Conservation (phyloP, 129 eudicot genomes). For the Chrysanthemum seticuspe region DNA sequence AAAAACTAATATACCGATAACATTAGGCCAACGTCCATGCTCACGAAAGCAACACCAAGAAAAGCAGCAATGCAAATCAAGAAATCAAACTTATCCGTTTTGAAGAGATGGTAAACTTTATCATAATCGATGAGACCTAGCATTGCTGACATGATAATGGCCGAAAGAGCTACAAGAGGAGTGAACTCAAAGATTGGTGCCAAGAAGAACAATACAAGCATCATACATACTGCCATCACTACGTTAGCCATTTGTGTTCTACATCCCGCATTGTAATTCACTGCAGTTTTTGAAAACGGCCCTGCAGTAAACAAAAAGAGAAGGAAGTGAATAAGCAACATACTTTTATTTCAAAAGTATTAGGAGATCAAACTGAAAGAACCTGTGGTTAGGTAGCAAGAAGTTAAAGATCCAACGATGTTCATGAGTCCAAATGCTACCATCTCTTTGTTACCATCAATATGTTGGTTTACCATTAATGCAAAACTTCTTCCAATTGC, state of each 20-base stretch:
- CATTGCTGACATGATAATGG: constrained; percentile 94
- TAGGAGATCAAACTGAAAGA: background rate
- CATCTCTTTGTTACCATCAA: constrained; percentile 98
- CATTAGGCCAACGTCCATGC: constrained; percentile 91
- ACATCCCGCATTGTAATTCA: constrained; percentile 84
- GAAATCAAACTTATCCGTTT: constrained; percentile 91
- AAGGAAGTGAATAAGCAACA: background rate
- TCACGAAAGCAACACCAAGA: constrained; percentile 74
- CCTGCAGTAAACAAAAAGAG: constrained; percentile 37
- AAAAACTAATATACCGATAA: constrained; percentile 49
- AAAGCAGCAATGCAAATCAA: constrained; percentile 75
- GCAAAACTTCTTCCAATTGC: constrained; percentile 98
- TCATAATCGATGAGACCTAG: constrained; percentile 79
- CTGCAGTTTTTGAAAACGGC: constrained; percentile 95
- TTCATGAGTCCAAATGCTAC: constrained; percentile 96
- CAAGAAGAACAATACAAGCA: constrained; percentile 71
- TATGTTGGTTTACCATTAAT: constrained; percentile 55
- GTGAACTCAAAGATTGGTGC: constrained; percentile 87
- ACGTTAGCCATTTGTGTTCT: constrained; percentile 74
- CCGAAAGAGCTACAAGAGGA: constrained; percentile 89
- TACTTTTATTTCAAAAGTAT: background rate
- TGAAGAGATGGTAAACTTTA: constrained; percentile 58
- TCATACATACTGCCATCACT: constrained; percentile 75
- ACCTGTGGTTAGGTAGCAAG: constrained; percentile 97
- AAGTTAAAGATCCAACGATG: constrained; percentile 87